Percentiles rank a stretch among this genome's conserved stretches.
These are phyloP conservation scores for Omphalotus guepiniiformis DNA, from an alignment of 768 basidiomycete species.

Conservation along the genomic window DNA sequence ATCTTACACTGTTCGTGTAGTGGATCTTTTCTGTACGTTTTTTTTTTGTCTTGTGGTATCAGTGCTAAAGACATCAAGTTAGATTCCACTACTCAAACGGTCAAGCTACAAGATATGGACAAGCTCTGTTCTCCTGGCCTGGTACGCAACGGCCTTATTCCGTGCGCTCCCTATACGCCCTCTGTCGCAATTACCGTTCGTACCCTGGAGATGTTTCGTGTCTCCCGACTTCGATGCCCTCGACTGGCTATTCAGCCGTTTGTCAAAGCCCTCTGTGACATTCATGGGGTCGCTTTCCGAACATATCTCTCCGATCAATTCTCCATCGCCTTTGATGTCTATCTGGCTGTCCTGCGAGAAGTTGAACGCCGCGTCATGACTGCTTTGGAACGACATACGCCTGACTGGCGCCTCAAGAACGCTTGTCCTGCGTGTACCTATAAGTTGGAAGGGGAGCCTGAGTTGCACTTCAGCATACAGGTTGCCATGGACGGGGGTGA, in stretches of 20 bases:
- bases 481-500: constrained; percentile 14
- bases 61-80: too few relatives aligned
- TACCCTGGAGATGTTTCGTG: constrained; percentile 8
- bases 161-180: constrained; percentile 9
- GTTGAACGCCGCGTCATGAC: neutral
- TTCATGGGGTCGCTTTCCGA: constrained; percentile 10
- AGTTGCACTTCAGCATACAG: constrained; percentile 4
- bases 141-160: constrained; percentile 11
- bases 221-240: constrained; percentile 10
- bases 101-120: too few relatives aligned
- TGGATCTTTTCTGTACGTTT: neutral
- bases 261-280: constrained; percentile 16
- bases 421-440: constrained; percentile 13
- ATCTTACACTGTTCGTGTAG: neutral
- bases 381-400: constrained; percentile 7
- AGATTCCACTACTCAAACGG: too few relatives aligned
- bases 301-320: constrained; percentile 4
- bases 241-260: constrained; percentile 18
- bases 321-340: constrained; percentile 10
- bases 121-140: constrained; percentile 6
- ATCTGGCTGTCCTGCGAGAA: constrained; percentile 3
- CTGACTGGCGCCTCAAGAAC: constrained; percentile 13
- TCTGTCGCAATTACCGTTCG: constrained; percentile 8
- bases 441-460: constrained; percentile 9
- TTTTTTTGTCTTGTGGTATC: too few relatives aligned